Base-by-base conservation (phyloP, 148 eudicot species). In the Arbutus unedo region DNA sequence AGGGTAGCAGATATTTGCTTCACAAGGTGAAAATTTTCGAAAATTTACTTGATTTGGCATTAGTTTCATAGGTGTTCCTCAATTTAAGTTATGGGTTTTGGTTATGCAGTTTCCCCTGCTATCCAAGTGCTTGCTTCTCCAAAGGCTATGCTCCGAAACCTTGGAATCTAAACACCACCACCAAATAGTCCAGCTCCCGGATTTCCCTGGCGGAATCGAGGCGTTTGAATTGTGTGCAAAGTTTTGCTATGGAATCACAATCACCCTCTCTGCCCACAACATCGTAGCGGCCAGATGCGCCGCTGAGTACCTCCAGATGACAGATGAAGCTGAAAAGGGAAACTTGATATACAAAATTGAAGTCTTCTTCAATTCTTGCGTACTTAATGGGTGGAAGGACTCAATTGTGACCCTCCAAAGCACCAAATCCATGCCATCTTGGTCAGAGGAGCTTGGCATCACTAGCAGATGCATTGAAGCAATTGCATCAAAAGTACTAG, bases 371-470 rank as follows among this genome's bases (percentile, higher is more conserved):
- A 93, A 83, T 80, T 96, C 98, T 56, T 96, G 97, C 85, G 77
- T 96, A 11, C 91, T 96, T 38, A 90, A 87, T 13, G 98, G 99
- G 3, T 96, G 98, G 99, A 93, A 89, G 82, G 99, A 96, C 86
- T 81, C 95, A 45, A 88, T 93, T 78, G 79, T 91, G 2, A 90
- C 95, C 49, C 80, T 96, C 19, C 94, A 94, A 56, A 82, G 81
- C 23, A 96, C 99, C 0, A 92, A 90, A 54, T 56, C 82, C 18
- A 90, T 88, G 45, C 89, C 93, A 56, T 41, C 83, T 19, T 91
- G 89, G 94, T 92, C 91, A 2, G 99, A 96, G 78, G 94, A 96
- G 21, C 88, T 95, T 41, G 91, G 93, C 4, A 92, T 95, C 6
- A 90, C 95, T 1, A 85, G 91, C 80, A 83, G 91, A 45, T 95